These are phyloP conservation scores for Tolypocladium inflatum DNA, from an alignment of 2,329 filamentous ascomycete genomes.

Conservation along the genomic window DNA sequence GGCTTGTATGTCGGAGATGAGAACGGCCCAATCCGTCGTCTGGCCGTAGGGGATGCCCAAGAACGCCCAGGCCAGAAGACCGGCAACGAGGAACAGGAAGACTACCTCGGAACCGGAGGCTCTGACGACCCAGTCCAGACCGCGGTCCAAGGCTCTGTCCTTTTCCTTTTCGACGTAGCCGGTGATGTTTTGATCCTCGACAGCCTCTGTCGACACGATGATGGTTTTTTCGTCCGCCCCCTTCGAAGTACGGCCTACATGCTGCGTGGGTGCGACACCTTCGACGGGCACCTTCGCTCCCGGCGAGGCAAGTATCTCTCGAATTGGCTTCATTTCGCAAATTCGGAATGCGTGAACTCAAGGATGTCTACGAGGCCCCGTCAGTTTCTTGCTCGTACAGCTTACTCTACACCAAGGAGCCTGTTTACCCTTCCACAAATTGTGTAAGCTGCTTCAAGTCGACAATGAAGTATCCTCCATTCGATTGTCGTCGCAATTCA, in stretches of 20 bases:
- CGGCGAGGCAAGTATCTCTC: constrained; percentile 1
- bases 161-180: constrained; percentile 9
- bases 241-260: background rate
- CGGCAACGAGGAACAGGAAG: constrained; percentile 19
- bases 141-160: constrained; percentile 8
- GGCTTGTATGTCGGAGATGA: constrained; percentile 23
- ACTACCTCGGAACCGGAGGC: constrained; percentile 11
- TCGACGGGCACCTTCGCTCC: constrained; percentile 1
- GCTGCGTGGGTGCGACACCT: background rate
- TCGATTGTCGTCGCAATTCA: background rate
- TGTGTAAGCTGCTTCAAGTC: background rate
- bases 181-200: constrained; percentile 5
- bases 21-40: constrained; percentile 24
- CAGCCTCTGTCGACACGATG: background rate
- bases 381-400: background rate
- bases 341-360: background rate
- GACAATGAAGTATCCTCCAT: background rate
- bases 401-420: background rate
- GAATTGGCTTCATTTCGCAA: background rate
- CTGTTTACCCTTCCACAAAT: background rate
- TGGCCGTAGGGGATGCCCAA: constrained; percentile 19
- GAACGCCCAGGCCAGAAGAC: constrained; percentile 19
- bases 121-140: constrained; percentile 10
- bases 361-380: background rate
- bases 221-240: background rate